Evolutionary conservation across 1,284 basidiomycete genomes (phyloP), one percentile per base, ranked within the genome.

Genomic region (Pyrrhoderma noxium): DNA sequence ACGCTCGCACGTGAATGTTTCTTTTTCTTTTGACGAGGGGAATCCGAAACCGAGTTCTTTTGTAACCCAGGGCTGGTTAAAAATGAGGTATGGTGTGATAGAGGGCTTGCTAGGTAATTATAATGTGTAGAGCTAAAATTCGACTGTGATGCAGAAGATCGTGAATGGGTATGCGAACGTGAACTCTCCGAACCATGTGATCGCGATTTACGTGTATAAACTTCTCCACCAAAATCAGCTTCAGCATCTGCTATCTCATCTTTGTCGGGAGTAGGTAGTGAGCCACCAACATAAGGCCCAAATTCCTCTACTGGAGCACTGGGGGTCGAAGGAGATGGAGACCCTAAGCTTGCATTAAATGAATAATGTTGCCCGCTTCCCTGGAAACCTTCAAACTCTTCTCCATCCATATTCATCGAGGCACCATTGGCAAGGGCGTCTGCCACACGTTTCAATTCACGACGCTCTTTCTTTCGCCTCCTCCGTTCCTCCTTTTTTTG

Each of bases 141-240:
- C 22, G 74, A 76, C 18, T 68, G 54, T 0, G 77, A 78, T 1
- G 71, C 68, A 5, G 79, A 79, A 0, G 79, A 80, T 40, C 74
- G 72, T 4, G 80, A 82, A 34, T 72, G 74, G 1, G 79, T 79
- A 55, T 80, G 78, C 0, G 80, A 82, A 14, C 69, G 55, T 5
- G 57, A 58, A 21, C 54, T 52, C 35, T 58, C 72, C 19, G 64
- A 66, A 8, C 68, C 68, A 16, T 65, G 65, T 2, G 64, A 61
- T 2, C 64, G 64, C 39, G 67, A 62, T 42, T 60, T 64, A 42
- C 72, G 69, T 1, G 75, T 61, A 60, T 85, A 84, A 2, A 73
- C 56, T 38, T 69, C 73, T 0, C 75, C 82, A 42, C 75, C 83
- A 18, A 85, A 70, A 62, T 85, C 83, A 0, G 77, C 79, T 38